phyloP scores from a whole-genome alignment of 2,329 filamentous ascomycete species.

The Penicillium fuscoglaucum region DNA sequence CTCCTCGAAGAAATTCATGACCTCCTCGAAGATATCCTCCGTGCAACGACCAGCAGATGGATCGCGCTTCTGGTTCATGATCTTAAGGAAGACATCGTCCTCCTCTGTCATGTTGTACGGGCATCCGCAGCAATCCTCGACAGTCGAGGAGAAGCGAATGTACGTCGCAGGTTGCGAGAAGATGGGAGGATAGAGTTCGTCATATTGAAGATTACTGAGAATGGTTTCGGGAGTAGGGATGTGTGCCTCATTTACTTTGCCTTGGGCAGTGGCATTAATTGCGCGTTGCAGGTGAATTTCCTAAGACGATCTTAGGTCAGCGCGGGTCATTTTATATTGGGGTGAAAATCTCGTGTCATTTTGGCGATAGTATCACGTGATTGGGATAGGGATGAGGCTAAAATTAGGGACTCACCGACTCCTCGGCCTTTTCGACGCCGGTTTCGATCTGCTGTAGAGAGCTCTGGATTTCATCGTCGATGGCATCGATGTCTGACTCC shows the following conservation, averaged over 20 bases:
- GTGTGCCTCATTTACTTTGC: constrained; percentile 63
- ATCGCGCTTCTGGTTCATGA: constrained; percentile 76
- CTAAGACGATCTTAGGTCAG: constrained; percentile 50
- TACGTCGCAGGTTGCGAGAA: constrained; percentile 89
- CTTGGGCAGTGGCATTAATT: constrained; percentile 63
- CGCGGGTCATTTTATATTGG: constrained; percentile 5
- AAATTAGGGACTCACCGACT: constrained; percentile 74
- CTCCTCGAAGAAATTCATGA: constrained; percentile 94
- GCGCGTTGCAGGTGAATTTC: constrained; percentile 95
- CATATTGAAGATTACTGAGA: constrained; percentile 72
- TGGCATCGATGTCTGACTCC: constrained; percentile 86
- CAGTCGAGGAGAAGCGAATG: constrained; percentile 96
- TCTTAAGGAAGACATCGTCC: constrained; percentile 80
- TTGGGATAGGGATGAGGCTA: constrained; percentile 35
- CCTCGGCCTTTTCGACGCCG: constrained; percentile 94
- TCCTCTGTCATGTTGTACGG: constrained; percentile 93
- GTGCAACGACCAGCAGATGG: constrained; percentile 63
- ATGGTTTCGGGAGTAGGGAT: constrained; percentile 68
- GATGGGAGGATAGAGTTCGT: constrained; percentile 75
- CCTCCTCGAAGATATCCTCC: constrained; percentile 88
- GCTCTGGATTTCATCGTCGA: constrained; percentile 82
- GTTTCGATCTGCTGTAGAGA: constrained; percentile 85
- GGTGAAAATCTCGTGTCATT: constrained; percentile 37
- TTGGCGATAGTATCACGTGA: constrained; percentile 43
- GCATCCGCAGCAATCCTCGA: constrained; percentile 89